A percentile compares a stretch with the other conserved stretches of the same genome.
Evolutionary conservation across 805 yeast genomes (phyloP).

Genomic region (Saturnispora mendoncae): DNA sequence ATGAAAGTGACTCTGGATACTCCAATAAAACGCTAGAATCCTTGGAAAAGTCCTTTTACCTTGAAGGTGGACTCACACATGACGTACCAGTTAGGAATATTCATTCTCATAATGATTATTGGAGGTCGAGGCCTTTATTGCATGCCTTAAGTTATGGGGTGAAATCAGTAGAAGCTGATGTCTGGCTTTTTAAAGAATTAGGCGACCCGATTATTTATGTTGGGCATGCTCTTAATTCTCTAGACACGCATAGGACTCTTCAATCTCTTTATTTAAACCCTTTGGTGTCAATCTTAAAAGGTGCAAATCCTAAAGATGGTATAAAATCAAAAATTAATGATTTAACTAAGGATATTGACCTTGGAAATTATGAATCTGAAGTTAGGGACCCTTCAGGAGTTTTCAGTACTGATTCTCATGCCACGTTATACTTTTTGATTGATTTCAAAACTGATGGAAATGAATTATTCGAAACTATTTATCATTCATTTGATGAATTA

Average conservation of each 20-base stretch:
- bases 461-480: conserved; percentile 39
- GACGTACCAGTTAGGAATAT: conserved; percentile 25
- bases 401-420: conserved; percentile 35
- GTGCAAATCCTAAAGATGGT: conserved; percentile 33
- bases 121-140: conserved; percentile 40
- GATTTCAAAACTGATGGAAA: conserved; percentile 56
- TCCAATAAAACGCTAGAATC: conserved; percentile 1
- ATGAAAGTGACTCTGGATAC: background rate
- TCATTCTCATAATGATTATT: conserved; percentile 53
- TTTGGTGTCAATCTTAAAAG: conserved; percentile 37
- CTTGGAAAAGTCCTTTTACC: conserved; percentile 7
- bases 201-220: conserved; percentile 38
- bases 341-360: conserved; percentile 1
- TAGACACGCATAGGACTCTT: conserved; percentile 40
- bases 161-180: conserved; percentile 45
- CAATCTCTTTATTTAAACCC: conserved; percentile 45
- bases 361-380: conserved; percentile 4
- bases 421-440: conserved; percentile 52
- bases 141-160: conserved; percentile 41
- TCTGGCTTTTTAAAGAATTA: conserved; percentile 35
- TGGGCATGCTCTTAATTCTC: conserved; percentile 48
- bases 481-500: conserved; percentile 38
- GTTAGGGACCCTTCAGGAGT: conserved; percentile 18
- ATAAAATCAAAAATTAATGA: conserved; percentile 14
- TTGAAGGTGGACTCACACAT: conserved; percentile 18